Evolutionary conservation across 257 asterid species (phyloP).

Genomic region (Cruciata laevipes): DNA sequence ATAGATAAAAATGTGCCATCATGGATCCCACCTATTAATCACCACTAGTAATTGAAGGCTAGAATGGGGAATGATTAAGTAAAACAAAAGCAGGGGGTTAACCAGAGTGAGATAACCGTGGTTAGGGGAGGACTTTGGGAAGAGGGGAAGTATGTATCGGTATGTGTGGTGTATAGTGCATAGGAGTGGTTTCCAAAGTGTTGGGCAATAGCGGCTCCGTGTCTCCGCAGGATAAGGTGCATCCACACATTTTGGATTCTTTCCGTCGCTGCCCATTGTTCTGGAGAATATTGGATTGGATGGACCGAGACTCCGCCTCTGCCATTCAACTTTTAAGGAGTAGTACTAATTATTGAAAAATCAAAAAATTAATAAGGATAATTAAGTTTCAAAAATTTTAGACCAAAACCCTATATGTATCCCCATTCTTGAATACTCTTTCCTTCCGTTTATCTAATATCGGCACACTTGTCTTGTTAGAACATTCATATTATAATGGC

Average conservation of each 20-base stretch:
- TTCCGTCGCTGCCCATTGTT: conserved; percentile 22
- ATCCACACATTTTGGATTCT: conserved; percentile 16
- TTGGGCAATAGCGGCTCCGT: conserved; percentile 70
- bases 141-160: conserved; percentile 2
- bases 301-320: neutral
- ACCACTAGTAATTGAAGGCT: neutral
- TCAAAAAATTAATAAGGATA: too few relatives aligned
- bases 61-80: neutral
- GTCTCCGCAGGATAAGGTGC: conserved; percentile 42
- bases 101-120: conserved; percentile 13
- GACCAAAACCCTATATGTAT: too few relatives aligned
- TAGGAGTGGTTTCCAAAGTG: conserved; percentile 43
- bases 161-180: conserved; percentile 2
- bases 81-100: neutral
- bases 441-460: too few relatives aligned
- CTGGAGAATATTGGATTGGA: conserved; percentile 6
- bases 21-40: neutral
- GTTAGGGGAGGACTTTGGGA: conserved; percentile 11
- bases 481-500: too few relatives aligned
- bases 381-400: too few relatives aligned
- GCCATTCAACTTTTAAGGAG: neutral
- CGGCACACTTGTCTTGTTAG: too few relatives aligned
- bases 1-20: neutral
- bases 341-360: too few relatives aligned
- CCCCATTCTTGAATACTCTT: too few relatives aligned